Conservation (phyloP, 768 basidiomycete species). For the Xerocomus potaroensis region DNA sequence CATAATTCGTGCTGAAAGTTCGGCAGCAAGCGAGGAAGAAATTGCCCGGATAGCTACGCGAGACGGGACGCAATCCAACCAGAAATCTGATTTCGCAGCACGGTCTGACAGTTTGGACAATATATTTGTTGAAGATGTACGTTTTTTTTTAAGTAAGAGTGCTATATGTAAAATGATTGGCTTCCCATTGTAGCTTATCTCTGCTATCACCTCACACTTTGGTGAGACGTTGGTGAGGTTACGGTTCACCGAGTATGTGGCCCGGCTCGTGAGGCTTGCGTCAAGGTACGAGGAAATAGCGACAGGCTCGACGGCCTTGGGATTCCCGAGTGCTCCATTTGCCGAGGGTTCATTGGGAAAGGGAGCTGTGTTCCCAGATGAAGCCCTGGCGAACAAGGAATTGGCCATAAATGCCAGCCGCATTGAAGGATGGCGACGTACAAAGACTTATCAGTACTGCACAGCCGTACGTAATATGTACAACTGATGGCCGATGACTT, state of each 20-base stretch:
- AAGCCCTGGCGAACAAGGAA: conserved; percentile 60
- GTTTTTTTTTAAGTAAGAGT: conserved; percentile 22
- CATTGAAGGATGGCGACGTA: conserved; percentile 92
- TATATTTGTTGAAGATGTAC: conserved; percentile 90
- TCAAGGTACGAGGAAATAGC: conserved; percentile 89
- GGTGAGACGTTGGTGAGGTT: conserved; percentile 86
- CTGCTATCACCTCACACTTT: conserved; percentile 87
- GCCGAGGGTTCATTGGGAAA: conserved; percentile 56
- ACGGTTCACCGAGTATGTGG: conserved; percentile 86
- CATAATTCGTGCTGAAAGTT: conserved; percentile 61
- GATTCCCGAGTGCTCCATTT: conserved; percentile 59
- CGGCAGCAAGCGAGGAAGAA: conserved; percentile 65
- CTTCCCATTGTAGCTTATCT: conserved; percentile 48
- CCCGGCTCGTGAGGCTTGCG: conserved; percentile 83
- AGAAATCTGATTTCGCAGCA: conserved; percentile 50
- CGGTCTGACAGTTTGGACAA: conserved; percentile 70
- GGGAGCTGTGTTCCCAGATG: conserved; percentile 78
- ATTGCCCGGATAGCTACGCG: conserved; percentile 48
- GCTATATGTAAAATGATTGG: not conserved
- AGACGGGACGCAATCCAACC: conserved; percentile 48
- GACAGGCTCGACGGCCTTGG: conserved; percentile 67
- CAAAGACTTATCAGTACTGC: conserved; percentile 72
- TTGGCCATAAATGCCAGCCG: conserved; percentile 71
- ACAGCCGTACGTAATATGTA: conserved; percentile 49
- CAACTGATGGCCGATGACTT: not conserved